Base-by-base conservation (phyloP, 2,329 filamentous ascomycete species). In the Thielaviopsis punctulata region DNA sequence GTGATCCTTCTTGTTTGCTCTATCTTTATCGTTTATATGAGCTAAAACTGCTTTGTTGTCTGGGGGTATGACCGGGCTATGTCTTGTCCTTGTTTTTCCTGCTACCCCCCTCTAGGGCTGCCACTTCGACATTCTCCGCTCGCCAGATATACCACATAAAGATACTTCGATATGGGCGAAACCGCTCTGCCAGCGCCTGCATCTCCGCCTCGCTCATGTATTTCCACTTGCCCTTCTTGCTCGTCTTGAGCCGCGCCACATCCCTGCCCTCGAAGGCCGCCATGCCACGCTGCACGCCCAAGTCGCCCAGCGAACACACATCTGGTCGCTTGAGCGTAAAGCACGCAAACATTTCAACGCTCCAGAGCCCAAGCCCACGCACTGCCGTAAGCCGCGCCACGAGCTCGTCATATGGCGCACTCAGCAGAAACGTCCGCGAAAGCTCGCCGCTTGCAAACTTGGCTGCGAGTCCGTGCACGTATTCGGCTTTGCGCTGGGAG, bases 81-180 rank as follows among this genome's bases (percentile, higher is more conserved):
- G 25, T 27, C 25, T 27, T 10, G 25, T 5, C 25, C 25, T 27
- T n/a, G 24, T 47, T 18, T 48, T 36, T 49, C 53, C 41, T 27
- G 51, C 48, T 58, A 63, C 60, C 2, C 24, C 60, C 68, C 57
- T 77, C 76, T 64, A 81, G 62, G 2, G 75, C 74, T 56, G 73
- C 79, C 23, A 89, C 68, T 64, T 93, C 84, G 3, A 87, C 86
- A 62, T 87, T 79, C 62, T 83, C 84, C 10, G 90, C 80, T 55
- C 83, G 73, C 89, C 90, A 95, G 85, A 95, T 94, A 64, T 94
- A 94, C 89, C 89, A 95, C 89, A 95, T 95, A 62, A 95, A 95
- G 44, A 95, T 64, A 60, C 83, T 92, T 62, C 89, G 82, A 66
- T 94, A 96, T 3, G 90, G 92, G 54, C 76, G 75, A 65, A 94